A percentile compares a stretch with the other conserved stretches of the same genome.
phyloP scores from a whole-genome alignment of 116 monocot species.

The Papilionanthe hybrid region DNA sequence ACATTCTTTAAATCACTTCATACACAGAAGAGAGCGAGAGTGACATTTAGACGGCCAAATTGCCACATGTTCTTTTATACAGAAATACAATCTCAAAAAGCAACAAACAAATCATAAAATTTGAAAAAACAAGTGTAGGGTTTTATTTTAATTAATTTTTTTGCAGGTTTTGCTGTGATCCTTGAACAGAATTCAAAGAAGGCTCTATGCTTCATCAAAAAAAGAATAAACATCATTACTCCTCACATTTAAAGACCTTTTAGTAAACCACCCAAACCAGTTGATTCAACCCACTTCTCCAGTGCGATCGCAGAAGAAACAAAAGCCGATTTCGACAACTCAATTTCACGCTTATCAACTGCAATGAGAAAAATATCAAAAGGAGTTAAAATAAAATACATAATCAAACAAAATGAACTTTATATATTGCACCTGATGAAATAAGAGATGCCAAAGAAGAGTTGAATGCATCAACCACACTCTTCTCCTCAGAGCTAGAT shows the following conservation, averaged over 20 bases:
- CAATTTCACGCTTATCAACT: constrained; percentile 68
- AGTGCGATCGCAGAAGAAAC: constrained; percentile 76
- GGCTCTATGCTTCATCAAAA: background rate
- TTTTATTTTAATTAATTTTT: background rate
- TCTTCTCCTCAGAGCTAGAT: constrained; percentile 67
- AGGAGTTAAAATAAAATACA: background rate
- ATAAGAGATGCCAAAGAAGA: constrained; percentile 74
- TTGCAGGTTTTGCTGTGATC: background rate
- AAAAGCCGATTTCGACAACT: constrained; percentile 75
- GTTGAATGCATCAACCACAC: constrained; percentile 66
- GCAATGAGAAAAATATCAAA: constrained; percentile 11
- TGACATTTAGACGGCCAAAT: no score
- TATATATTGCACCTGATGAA: constrained; percentile 52
- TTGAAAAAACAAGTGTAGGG: no score
- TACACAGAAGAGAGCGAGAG: no score
- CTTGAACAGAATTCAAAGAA: background rate
- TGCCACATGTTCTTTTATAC: no score
- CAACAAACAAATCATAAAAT: no score
- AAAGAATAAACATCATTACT: background rate
- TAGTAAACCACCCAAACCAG: constrained; percentile 65
- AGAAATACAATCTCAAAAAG: no score
- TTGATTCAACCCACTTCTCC: constrained; percentile 67
- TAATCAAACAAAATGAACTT: background rate
- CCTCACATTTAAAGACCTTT: constrained; percentile 52
- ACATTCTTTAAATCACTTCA: no score